Percentiles rank a stretch among this genome's conserved stretches.
These are phyloP conservation scores for Cicer yamashitae DNA, from an alignment of 306 rosid genomes.

Conservation along the genomic window DNA sequence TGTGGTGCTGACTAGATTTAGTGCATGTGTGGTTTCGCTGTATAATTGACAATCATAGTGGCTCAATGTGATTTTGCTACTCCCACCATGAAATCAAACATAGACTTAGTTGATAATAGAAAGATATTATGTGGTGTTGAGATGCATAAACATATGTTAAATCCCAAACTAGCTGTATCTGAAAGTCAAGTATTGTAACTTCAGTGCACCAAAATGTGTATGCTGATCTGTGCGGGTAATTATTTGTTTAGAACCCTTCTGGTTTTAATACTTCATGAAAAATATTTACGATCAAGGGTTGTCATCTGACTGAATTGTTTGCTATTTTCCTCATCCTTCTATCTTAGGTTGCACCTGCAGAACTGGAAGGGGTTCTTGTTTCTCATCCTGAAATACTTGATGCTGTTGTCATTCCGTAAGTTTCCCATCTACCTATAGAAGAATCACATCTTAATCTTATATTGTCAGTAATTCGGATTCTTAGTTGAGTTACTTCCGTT, in stretches of 20 bases:
- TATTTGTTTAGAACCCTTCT: constrained; percentile 6
- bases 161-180: neutral
- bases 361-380: constrained; percentile 89
- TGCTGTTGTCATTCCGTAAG: constrained; percentile 98
- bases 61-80: too few relatives aligned
- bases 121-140: neutral
- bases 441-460: neutral
- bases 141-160: constrained; percentile 1
- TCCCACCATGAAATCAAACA: too few relatives aligned
- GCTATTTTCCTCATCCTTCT: constrained; percentile 25
- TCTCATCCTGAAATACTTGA: constrained; percentile 94
- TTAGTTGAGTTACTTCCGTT: constrained; percentile 21
- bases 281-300: neutral
- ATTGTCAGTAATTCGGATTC: constrained; percentile 12
- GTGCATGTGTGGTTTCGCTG: too few relatives aligned
- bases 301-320: constrained; percentile 2
- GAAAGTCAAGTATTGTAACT: constrained; percentile 4
- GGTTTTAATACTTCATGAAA: neutral
- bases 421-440: constrained; percentile 17
- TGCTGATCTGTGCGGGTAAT: neutral
- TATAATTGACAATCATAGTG: too few relatives aligned
- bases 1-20: too few relatives aligned
- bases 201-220: constrained; percentile 9
- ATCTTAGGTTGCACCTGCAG: constrained; percentile 94
- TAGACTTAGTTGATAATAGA: neutral